Evolutionary conservation across 1,284 basidiomycete species (phyloP).

Genomic region (Peniophora sp.): DNA sequence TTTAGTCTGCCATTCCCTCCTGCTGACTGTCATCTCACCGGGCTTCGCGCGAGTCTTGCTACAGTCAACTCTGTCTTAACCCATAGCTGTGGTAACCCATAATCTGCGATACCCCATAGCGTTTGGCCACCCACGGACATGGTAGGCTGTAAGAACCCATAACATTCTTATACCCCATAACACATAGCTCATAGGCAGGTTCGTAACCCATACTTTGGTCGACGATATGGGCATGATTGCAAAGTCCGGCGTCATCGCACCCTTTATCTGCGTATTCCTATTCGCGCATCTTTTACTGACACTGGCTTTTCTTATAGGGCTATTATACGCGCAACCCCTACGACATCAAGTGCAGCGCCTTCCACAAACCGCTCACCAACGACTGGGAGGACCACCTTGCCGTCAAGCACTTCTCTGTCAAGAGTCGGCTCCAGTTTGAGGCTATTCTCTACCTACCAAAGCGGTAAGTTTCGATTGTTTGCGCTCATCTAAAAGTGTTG

Average conservation of each 20-base stretch:
- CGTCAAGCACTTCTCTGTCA: slow-evolving; percentile 99
- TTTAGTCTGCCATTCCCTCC: too few relatives aligned
- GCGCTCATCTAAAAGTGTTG: neutral
- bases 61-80: too few relatives aligned
- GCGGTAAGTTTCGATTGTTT: slow-evolving; percentile 47
- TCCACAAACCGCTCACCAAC: slow-evolving; percentile 99
- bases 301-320: slow-evolving; percentile 44
- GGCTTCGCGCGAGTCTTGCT: too few relatives aligned
- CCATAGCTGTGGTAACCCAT: too few relatives aligned
- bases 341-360: slow-evolving; percentile 93
- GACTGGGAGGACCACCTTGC: slow-evolving; percentile 99
- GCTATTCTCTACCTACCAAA: slow-evolving; percentile 97
- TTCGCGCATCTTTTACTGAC: slow-evolving; percentile 1
- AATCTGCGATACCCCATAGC: too few relatives aligned
- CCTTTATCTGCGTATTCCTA: slow-evolving; percentile 5
- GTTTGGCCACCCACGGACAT: too few relatives aligned
- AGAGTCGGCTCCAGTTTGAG: slow-evolving; percentile 99
- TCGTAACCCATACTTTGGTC: too few relatives aligned
- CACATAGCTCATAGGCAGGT: too few relatives aligned
- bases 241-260: slow-evolving; percentile 66
- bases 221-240: slow-evolving; percentile 99
- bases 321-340: slow-evolving; percentile 99
- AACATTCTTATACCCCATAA: too few relatives aligned
- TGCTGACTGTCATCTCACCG: too few relatives aligned
- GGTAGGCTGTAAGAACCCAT: too few relatives aligned